Evolutionary conservation across 1,284 basidiomycete genomes (phyloP).

Genomic region (Naganishia cerealis): DNA sequence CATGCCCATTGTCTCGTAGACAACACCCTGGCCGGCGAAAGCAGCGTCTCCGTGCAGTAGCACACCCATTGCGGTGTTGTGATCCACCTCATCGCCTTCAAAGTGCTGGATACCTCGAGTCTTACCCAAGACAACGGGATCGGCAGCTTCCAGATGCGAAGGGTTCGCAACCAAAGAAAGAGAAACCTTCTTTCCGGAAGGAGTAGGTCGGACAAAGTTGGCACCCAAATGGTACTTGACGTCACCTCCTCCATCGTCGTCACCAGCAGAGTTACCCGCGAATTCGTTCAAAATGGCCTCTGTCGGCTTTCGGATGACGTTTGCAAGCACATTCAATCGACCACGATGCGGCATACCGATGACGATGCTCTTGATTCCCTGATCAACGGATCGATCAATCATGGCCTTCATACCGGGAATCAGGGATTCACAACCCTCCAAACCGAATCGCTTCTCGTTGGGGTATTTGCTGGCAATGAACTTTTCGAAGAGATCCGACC

Average conservation of each 20-base stretch:
- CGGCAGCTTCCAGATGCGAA: conserved; percentile 94
- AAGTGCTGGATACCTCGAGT: conserved; percentile 95
- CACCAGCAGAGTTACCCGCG: conserved; percentile 64
- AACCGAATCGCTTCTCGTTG: conserved; percentile 98
- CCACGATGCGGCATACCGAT: conserved; percentile 99
- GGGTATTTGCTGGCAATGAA: conserved; percentile 98
- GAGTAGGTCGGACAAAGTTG: conserved; percentile 97
- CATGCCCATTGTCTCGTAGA: conserved; percentile 99
- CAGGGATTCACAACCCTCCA: conserved; percentile 96
- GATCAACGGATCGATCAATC: conserved; percentile 95
- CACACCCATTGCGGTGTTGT: conserved; percentile 85
- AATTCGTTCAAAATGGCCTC: conserved; percentile 99
- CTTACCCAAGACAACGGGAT: conserved; percentile 96
- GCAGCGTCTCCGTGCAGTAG: conserved; percentile 97
- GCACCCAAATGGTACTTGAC: conserved; percentile 99
- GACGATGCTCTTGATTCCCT: conserved; percentile 91
- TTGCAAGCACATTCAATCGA: conserved; percentile 93
- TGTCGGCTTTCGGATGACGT: conserved; percentile 97
- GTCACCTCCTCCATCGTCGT: conserved; percentile 85
- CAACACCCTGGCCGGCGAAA: conserved; percentile 96
- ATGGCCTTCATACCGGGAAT: conserved; percentile 99
- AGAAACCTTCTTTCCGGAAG: conserved; percentile 95
- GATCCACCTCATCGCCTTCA: conserved; percentile 76
- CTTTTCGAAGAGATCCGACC: conserved; percentile 98
- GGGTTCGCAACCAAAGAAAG: conserved; percentile 98